Conservation (phyloP, 2,329 filamentous ascomycete genomes). For the Apiospora sp. region DNA sequence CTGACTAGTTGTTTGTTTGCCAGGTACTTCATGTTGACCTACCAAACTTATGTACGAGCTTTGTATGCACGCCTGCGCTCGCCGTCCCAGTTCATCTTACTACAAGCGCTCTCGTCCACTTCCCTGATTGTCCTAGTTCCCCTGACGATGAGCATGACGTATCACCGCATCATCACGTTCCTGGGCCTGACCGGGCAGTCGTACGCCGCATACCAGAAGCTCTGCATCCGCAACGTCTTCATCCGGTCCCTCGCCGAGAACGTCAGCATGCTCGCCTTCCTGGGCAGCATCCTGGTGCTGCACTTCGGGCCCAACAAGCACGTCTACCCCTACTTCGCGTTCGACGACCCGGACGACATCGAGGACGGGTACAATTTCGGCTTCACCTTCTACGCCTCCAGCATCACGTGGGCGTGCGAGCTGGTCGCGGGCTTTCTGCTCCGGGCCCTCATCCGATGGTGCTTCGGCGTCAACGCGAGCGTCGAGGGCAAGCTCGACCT, state of each 20-base stretch:
- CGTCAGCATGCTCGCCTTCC: conserved; percentile 72
- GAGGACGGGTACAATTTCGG: conserved; percentile 64
- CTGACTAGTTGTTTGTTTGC: conserved; percentile 27
- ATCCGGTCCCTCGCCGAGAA: conserved; percentile 73
- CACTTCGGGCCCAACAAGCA: conserved; percentile 73
- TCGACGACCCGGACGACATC: conserved; percentile 54
- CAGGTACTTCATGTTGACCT: conserved; percentile 73
- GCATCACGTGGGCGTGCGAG: conserved; percentile 73
- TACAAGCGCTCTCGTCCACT: conserved; percentile 70
- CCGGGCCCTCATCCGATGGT: conserved; percentile 62
- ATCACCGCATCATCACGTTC: conserved; percentile 62
- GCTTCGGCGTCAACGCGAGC: conserved; percentile 69
- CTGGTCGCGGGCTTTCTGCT: conserved; percentile 68
- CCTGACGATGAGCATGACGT: conserved; percentile 66
- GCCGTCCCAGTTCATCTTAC: conserved; percentile 69
- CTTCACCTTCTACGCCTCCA: conserved; percentile 69
- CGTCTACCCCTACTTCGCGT: conserved; percentile 75
- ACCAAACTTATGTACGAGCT: conserved; percentile 75
- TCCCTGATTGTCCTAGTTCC: conserved; percentile 70
- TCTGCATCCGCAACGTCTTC: conserved; percentile 71
- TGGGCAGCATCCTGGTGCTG: conserved; percentile 70
- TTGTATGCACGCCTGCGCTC: conserved; percentile 73
- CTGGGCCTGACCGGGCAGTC: conserved; percentile 65
- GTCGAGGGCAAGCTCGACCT: conserved; percentile 71
- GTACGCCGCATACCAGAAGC: conserved; percentile 71